phyloP scores from a whole-genome alignment of 441 rosid species.

The Arabidopsis hybrid region DNA sequence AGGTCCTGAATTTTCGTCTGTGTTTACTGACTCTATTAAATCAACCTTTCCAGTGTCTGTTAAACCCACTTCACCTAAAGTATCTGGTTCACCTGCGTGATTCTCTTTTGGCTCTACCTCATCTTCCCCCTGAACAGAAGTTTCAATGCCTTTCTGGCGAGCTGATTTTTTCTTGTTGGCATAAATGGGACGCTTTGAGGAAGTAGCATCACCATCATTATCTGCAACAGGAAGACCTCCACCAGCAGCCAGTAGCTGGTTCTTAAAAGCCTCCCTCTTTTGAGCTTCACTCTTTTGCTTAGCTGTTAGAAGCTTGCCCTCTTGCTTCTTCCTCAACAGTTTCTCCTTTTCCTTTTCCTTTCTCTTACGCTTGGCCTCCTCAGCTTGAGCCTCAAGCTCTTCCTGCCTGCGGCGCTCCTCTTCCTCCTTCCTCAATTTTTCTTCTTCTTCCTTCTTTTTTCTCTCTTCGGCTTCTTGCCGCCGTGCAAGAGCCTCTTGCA shows the following conservation, averaged over 20 bases:
- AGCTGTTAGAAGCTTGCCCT: constrained; percentile 88
- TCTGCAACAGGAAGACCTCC: constrained; percentile 65
- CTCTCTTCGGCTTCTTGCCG: constrained; percentile 85
- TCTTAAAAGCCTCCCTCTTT: constrained; percentile 85
- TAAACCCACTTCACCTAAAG: constrained; percentile 48
- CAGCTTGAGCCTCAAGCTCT: constrained; percentile 93
- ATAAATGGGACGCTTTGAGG: constrained; percentile 82
- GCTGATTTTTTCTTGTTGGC: constrained; percentile 79
- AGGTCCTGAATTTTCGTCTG: constrained; percentile 58
- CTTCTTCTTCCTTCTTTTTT: constrained; percentile 90
- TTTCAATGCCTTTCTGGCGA: constrained; percentile 70
- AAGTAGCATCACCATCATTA: constrained; percentile 51
- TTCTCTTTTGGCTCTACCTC: constrained; percentile 54
- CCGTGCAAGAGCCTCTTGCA: constrained; percentile 91
- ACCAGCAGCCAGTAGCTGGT: constrained; percentile 72
- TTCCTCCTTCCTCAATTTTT: constrained; percentile 85
- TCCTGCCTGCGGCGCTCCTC: constrained; percentile 87
- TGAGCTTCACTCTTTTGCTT: constrained; percentile 93
- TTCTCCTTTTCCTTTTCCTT: constrained; percentile 95
- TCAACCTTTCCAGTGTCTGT: constrained; percentile 59
- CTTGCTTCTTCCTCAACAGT: constrained; percentile 82
- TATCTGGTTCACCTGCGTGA: constrained; percentile 54
- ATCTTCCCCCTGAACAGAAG: constrained; percentile 56
- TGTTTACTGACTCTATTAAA: constrained; percentile 50
- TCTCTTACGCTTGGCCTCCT: constrained; percentile 88